phyloP scores from a whole-genome alignment of 2,329 filamentous ascomycete species.

The Gaeumannomyces sp. region DNA sequence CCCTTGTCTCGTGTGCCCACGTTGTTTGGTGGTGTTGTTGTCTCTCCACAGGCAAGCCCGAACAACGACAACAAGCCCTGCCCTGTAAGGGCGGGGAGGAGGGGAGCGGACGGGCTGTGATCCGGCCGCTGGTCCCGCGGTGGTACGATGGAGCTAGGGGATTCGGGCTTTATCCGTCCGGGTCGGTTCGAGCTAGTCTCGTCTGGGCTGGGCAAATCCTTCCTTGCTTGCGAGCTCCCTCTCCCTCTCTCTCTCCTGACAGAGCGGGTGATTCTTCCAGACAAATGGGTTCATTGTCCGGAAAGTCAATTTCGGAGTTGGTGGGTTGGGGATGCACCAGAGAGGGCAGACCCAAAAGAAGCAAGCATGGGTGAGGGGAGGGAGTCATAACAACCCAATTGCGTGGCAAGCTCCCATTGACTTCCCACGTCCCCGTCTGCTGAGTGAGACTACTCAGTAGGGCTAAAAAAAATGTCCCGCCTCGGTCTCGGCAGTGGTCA shows the following conservation, averaged over 20 bases:
- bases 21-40: not conserved
- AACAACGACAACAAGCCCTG: not conserved
- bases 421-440: not conserved
- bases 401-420: not conserved
- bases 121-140: too few relatives aligned
- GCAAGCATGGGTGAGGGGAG: too few relatives aligned
- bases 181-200: not conserved
- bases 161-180: not conserved
- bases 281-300: not conserved
- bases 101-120: not conserved
- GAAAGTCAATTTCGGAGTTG: not conserved
- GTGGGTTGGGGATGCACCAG: not conserved
- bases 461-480: not conserved
- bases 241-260: not conserved
- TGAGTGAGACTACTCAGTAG: slow-evolving; percentile 1
- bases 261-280: not conserved
- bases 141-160: not conserved
- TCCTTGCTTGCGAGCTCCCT: too few relatives aligned
- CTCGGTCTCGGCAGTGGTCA: not conserved
- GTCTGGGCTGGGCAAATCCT: too few relatives aligned
- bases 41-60: not conserved
- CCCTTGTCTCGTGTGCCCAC: too few relatives aligned
- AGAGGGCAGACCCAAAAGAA: too few relatives aligned
- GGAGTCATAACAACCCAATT: not conserved
- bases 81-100: not conserved